Evolutionary conservation across 2,329 filamentous ascomycete species (phyloP).

Genomic region (Blumeriella jaapii): DNA sequence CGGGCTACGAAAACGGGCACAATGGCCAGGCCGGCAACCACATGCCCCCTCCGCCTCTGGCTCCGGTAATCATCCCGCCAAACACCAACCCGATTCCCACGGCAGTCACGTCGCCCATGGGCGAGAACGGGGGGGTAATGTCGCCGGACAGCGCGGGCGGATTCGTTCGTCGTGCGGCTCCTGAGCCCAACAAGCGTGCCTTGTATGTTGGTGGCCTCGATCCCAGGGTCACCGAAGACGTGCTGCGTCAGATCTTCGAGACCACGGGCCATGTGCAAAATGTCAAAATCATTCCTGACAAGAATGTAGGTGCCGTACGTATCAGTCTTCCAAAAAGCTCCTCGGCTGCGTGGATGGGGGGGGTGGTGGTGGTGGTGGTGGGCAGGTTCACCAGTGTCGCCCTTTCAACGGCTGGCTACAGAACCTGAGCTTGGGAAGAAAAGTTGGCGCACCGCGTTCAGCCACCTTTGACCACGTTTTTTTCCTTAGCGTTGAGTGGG

Average conservation of each 20-base stretch:
- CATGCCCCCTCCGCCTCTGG: slow-evolving; percentile 82
- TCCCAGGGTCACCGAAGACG: slow-evolving; percentile 89
- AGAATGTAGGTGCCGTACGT: slow-evolving; percentile 67
- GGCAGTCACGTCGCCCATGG: slow-evolving; percentile 79
- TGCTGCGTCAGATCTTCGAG: slow-evolving; percentile 95
- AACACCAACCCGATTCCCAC: slow-evolving; percentile 94
- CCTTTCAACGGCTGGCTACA: no score
- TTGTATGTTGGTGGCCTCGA: slow-evolving; percentile 93
- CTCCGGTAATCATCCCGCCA: slow-evolving; percentile 76
- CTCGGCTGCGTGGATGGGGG: no score
- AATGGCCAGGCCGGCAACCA: slow-evolving; percentile 61
- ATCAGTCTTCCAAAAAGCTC: slow-evolving; percentile 25
- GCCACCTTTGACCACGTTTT: background rate
- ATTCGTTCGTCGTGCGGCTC: slow-evolving; percentile 79
- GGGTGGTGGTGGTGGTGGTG: no score
- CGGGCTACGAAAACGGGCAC: slow-evolving; percentile 68
- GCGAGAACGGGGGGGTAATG: slow-evolving; percentile 55
- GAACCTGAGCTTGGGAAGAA: no score
- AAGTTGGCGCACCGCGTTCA: no score
- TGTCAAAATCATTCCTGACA: slow-evolving; percentile 99
- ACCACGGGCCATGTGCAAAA: slow-evolving; percentile 96
- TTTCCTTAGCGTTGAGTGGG: background rate
- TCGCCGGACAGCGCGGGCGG: slow-evolving; percentile 75
- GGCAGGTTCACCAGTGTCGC: no score
- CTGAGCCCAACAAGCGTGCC: slow-evolving; percentile 96